These are phyloP conservation scores for Sarocladiaceae sp. DNA, from an alignment of 2,329 filamentous ascomycete genomes.

Conservation along the genomic window DNA sequence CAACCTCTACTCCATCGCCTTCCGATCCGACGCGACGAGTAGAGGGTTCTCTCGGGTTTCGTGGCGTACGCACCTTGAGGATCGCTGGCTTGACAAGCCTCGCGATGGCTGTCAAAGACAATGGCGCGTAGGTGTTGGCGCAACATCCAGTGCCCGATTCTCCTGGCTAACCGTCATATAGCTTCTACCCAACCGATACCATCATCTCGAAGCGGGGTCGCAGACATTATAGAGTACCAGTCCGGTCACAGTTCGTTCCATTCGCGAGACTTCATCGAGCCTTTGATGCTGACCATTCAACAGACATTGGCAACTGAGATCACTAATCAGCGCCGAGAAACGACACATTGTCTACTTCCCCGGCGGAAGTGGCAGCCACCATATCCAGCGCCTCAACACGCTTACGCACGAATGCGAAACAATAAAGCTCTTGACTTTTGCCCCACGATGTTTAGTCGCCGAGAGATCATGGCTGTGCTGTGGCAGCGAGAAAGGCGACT, in stretches of 20 bases:
- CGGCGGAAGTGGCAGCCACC: constrained; percentile 59
- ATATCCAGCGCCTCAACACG: constrained; percentile 63
- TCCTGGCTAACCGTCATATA: constrained; percentile 23
- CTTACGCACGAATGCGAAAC: constrained; percentile 64
- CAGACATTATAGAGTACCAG: constrained; percentile 61
- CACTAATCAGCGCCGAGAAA: constrained; percentile 77
- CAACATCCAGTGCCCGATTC: neutral
- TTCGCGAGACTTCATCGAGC: neutral
- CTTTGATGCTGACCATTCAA: constrained; percentile 4
- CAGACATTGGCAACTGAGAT: constrained; percentile 84
- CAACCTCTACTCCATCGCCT: too few relatives aligned
- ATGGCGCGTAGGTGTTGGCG: constrained; percentile 38
- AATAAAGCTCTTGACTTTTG: constrained; percentile 64
- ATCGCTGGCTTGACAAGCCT: neutral
- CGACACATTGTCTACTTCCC: constrained; percentile 80
- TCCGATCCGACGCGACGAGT: too few relatives aligned
- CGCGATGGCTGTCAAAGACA: constrained; percentile 48
- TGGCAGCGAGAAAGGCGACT: constrained; percentile 82
- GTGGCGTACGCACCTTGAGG: neutral
- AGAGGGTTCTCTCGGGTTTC: too few relatives aligned
- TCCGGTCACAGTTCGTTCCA: constrained; percentile 59
- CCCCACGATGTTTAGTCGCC: constrained; percentile 80
- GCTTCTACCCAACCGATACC: constrained; percentile 59
- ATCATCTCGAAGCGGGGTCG: constrained; percentile 55
- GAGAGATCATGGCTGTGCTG: constrained; percentile 84